These are phyloP conservation scores for Cladosporium sp. DNA, from an alignment of 2,329 filamentous ascomycete genomes.

Conservation along the genomic window DNA sequence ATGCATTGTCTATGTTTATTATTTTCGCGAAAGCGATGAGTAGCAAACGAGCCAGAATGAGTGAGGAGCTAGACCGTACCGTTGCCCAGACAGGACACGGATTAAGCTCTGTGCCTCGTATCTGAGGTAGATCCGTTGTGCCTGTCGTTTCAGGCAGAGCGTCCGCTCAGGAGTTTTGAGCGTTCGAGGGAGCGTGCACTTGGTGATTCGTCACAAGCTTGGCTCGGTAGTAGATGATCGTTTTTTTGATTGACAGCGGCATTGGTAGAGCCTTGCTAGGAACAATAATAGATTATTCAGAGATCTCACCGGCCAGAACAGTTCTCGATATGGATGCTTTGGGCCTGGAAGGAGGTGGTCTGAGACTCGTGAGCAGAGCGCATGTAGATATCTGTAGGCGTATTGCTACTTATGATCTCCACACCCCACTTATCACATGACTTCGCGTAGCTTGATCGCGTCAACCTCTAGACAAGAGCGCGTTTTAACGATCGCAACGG, in stretches of 20 bases:
- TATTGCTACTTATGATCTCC: background rate
- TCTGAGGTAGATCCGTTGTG: slow-evolving; percentile 1
- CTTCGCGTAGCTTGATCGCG: background rate
- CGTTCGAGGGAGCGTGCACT: background rate
- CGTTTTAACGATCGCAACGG: background rate
- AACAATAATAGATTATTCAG: background rate
- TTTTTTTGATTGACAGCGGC: background rate
- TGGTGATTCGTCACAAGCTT: background rate
- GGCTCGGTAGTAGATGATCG: background rate
- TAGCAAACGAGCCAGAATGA: background rate
- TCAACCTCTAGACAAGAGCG: background rate
- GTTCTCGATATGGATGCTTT: background rate
- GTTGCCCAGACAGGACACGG: slow-evolving; percentile 1
- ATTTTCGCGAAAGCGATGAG: background rate
- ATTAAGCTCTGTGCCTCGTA: slow-evolving; percentile 1
- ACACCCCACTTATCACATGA: background rate
- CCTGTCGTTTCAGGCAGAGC: slow-evolving; percentile 8
- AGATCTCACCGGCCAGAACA: background rate
- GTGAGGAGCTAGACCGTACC: background rate
- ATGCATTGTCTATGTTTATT: background rate
- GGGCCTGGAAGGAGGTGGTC: background rate
- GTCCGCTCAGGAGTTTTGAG: background rate
- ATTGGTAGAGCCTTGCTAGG: background rate
- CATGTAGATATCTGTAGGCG: background rate
- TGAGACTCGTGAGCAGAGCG: background rate